Conservation (phyloP, 495 filamentous ascomycete species). For the Aspergillus homomorphus region DNA sequence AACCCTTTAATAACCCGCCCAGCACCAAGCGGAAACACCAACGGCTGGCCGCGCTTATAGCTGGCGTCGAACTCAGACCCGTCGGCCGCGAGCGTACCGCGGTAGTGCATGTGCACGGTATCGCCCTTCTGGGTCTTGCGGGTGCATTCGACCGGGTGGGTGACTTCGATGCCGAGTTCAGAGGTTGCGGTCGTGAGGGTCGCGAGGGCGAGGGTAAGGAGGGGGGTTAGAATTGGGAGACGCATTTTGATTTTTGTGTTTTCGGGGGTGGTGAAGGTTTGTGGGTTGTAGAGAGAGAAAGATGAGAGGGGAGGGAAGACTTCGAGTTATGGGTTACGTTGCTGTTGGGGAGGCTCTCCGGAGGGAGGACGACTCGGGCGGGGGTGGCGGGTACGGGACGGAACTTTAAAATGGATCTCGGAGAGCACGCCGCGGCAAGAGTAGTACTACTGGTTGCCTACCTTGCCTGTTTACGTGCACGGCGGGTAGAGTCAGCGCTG, state of each 20-base stretch:
- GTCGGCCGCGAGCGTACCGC: constrained; percentile 62
- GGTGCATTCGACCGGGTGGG: constrained; percentile 63
- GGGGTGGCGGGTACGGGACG: too few relatives aligned
- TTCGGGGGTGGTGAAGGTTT: background rate
- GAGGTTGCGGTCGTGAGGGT: constrained; percentile 51
- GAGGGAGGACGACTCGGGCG: too few relatives aligned
- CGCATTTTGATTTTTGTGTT: constrained; percentile 25
- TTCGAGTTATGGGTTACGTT: too few relatives aligned
- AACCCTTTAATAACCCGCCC: constrained; percentile 87
- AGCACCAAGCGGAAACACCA: constrained; percentile 73
- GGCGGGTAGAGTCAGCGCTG: too few relatives aligned
- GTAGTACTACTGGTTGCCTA: too few relatives aligned
- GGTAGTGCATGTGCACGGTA: constrained; percentile 80
- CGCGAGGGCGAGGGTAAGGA: constrained; percentile 55
- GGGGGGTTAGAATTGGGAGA: constrained; percentile 32
- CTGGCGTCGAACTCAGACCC: constrained; percentile 56
- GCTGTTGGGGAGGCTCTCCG: too few relatives aligned
- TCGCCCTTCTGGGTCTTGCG: constrained; percentile 77
- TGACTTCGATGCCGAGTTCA: constrained; percentile 70
- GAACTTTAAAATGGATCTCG: too few relatives aligned
- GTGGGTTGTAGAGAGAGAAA: too few relatives aligned
- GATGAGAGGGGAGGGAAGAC: too few relatives aligned
- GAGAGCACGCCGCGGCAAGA: too few relatives aligned
- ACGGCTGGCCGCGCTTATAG: constrained; percentile 71
- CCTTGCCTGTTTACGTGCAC: too few relatives aligned